Percentiles rank a stretch among this genome's conserved stretches.
Conservation (phyloP, 2,329 filamentous ascomycete species). For the Hypomyces rosellus region DNA sequence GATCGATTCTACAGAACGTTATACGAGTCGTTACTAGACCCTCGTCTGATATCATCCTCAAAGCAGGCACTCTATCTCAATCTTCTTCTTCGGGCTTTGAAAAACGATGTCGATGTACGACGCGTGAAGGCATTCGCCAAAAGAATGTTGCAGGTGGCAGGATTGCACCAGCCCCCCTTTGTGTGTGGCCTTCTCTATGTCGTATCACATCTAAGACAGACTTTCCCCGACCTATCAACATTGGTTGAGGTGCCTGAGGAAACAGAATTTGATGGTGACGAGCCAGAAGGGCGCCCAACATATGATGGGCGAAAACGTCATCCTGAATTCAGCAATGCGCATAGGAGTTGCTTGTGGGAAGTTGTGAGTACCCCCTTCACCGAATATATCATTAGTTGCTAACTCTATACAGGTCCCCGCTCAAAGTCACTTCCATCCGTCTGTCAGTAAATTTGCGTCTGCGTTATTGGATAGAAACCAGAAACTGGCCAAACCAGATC, state of each 20-base stretch:
- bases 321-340: conserved; percentile 88
- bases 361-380: conserved; percentile 45
- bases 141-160: conserved; percentile 79
- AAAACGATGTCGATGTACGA: conserved; percentile 82
- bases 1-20: conserved; percentile 93
- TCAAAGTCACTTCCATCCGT: conserved; percentile 78
- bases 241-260: conserved; percentile 78
- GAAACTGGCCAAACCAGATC: conserved; percentile 80
- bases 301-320: conserved; percentile 92
- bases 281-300: conserved; percentile 33
- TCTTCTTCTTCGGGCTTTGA: conserved; percentile 79
- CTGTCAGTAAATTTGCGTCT: conserved; percentile 76
- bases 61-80: conserved; percentile 97
- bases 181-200: conserved; percentile 90
- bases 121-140: conserved; percentile 96
- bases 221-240: conserved; percentile 72
- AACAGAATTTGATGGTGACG: conserved; percentile 57
- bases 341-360: conserved; percentile 90
- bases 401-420: conserved; percentile 26
- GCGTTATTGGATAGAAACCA: conserved; percentile 63
- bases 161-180: conserved; percentile 86
- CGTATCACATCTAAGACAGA: conserved; percentile 69
- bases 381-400: conserved; percentile 12
- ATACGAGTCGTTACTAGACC: conserved; percentile 91
- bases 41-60: conserved; percentile 78